Evolutionary conservation across 805 yeast genomes (phyloP).

Genomic region (Debaryomyces maramus): DNA sequence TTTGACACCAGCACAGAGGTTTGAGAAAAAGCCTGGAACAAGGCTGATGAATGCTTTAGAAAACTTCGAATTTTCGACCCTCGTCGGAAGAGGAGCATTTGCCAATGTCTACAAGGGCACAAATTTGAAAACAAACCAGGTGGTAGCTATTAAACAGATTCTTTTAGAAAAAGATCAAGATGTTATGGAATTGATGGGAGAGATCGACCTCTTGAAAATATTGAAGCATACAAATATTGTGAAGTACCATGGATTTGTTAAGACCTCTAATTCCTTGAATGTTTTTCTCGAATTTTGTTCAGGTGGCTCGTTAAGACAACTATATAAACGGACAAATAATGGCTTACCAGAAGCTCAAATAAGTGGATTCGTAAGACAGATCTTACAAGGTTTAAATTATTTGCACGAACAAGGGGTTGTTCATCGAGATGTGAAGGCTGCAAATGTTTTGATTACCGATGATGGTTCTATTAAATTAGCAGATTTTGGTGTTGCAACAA

Average conservation of each 20-base stretch:
- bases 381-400: slow-evolving; percentile 59
- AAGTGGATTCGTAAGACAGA: slow-evolving; percentile 50
- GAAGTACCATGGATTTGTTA: slow-evolving; percentile 65
- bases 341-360: slow-evolving; percentile 57
- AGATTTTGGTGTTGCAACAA: slow-evolving; percentile 94
- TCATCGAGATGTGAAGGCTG: slow-evolving; percentile 91
- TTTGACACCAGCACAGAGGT: slow-evolving; percentile 52
- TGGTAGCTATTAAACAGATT: slow-evolving; percentile 81
- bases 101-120: slow-evolving; percentile 82
- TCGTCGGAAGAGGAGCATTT: slow-evolving; percentile 88
- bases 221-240: slow-evolving; percentile 68
- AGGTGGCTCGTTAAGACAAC: slow-evolving; percentile 63
- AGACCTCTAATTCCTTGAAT: slow-evolving; percentile 51
- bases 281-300: slow-evolving; percentile 62
- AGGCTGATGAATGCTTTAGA: slow-evolving; percentile 44
- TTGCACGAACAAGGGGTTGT: slow-evolving; percentile 73
- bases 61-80: slow-evolving; percentile 54
- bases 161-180: slow-evolving; percentile 52
- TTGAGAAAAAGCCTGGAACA: slow-evolving; percentile 44
- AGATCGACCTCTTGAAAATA: slow-evolving; percentile 62
- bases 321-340: slow-evolving; percentile 47
- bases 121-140: slow-evolving; percentile 61
- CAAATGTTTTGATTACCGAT: slow-evolving; percentile 73
- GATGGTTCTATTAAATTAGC: slow-evolving; percentile 78
- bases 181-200: slow-evolving; percentile 56